Base-by-base conservation (phyloP, 2,329 filamentous ascomycete genomes). In the Thermothelomyces thermophilus region DNA sequence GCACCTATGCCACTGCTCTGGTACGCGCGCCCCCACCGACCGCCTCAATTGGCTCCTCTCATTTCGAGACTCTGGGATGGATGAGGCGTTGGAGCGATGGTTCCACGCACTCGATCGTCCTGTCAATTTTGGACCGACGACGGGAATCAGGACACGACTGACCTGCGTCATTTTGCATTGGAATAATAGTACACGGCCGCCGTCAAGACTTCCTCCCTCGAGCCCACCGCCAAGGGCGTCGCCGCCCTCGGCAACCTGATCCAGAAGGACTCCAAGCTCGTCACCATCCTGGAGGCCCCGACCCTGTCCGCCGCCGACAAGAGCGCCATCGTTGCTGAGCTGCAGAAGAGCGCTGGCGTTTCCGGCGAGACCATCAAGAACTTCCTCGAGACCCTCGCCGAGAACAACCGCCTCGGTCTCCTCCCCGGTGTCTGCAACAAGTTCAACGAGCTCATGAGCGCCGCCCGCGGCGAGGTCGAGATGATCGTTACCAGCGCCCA, bases 1-100 rank as follows among this genome's bases (percentile, higher is more conserved):
- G 93, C 73, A 97, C 91, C 69, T 98, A 98, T 76, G 93, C 93
- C 70, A 90, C 86, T 75, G 93, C 93, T 76, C 80, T 98, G 84
- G 93, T 98, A 91, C 71, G 88, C 60, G 52, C 44, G n/a, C 47
- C 46, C 41, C 44, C 28, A 22, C 5, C 31, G 11, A 22, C 31
- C 20, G 22, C 24, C 37, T 8, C 41, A 42, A 49, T 53, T 53
- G 46, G 36, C 9, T 8, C 22, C 26, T 6, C 22, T 14, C 14
- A 4, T 22, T 11, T 24, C 14, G 19, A n/a, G 7, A 17, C 19
- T 26, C 10, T 31, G 42, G 46, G 31, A 48, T 54, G 46, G 48
- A 52, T 33, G 22, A 1, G 19, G 3, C 1, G 14, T 8, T 14
- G 16, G 40, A 10, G 19, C 34, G 26, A n/a, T 14, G 9, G 8